These are phyloP conservation scores for Paramecium primaurelia DNA, from an alignment of 73 alveolate species.

Conservation along the genomic window DNA sequence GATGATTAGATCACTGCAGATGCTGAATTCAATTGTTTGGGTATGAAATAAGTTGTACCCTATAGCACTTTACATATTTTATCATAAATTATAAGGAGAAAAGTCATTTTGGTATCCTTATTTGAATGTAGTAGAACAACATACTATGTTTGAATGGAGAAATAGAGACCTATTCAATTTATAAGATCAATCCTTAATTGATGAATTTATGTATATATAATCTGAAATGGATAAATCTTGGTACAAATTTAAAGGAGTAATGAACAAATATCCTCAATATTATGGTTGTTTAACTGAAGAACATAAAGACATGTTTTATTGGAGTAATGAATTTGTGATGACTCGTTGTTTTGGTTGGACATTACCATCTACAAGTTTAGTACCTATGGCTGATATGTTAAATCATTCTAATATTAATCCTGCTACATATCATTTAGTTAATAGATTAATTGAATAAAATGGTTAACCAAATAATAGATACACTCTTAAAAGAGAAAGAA, in stretches of 20 bases:
- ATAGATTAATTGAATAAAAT: not conserved
- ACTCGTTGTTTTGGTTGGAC: slow-evolving; percentile 67
- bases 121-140: not conserved
- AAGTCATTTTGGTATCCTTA: not conserved
- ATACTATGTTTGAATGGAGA: not conserved
- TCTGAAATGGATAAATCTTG: slow-evolving; percentile 50
- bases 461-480: not conserved
- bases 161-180: not conserved
- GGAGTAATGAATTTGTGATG: slow-evolving; percentile 58
- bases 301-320: slow-evolving; percentile 38
- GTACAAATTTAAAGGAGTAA: not conserved
- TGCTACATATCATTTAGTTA: not conserved
- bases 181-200: not conserved
- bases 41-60: not conserved
- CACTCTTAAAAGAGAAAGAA: not conserved
- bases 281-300: not conserved
- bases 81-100: not conserved
- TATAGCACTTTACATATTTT: not conserved
- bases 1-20: not conserved
- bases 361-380: slow-evolving; percentile 54
- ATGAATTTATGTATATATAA: not conserved
- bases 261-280: slow-evolving; percentile 18
- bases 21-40: slow-evolving; percentile 37
- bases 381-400: slow-evolving; percentile 25
- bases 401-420: not conserved